phyloP scores from a whole-genome alignment of 306 rosid genomes.

The Corylus avellana region DNA sequence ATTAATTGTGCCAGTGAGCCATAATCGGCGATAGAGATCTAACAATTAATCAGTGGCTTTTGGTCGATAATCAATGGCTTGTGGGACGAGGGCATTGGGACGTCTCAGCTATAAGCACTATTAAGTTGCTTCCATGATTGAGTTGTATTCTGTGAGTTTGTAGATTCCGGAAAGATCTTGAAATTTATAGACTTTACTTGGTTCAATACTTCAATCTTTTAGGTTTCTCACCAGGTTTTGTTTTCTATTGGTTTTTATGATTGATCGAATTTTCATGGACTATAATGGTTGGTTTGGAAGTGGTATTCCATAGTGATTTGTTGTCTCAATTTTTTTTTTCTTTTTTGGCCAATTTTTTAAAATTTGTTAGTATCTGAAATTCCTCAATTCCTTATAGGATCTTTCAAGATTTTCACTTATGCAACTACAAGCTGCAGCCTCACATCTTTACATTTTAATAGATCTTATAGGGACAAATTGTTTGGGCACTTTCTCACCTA shows the following conservation, averaged over 20 bases:
- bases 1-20: too few relatives aligned
- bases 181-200: neutral
- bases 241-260: neutral
- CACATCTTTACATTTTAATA: neutral
- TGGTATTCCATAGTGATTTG: neutral
- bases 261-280: neutral
- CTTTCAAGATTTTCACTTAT: neutral
- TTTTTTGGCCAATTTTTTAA: neutral
- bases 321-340: too few relatives aligned
- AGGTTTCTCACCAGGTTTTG: neutral
- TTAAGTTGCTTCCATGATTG: too few relatives aligned
- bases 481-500: neutral
- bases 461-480: neutral
- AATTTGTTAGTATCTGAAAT: neutral
- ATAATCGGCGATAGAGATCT: too few relatives aligned
- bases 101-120: too few relatives aligned
- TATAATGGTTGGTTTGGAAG: neutral
- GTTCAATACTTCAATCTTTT: neutral
- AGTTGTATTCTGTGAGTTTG: neutral
- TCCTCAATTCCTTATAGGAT: neutral
- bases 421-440: neutral
- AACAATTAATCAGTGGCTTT: too few relatives aligned
- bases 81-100: too few relatives aligned
- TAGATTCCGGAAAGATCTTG: neutral
- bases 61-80: too few relatives aligned